Evolutionary conservation across 495 filamentous ascomycete species (phyloP).

Genomic region (Talaromyces thailandensis): DNA sequence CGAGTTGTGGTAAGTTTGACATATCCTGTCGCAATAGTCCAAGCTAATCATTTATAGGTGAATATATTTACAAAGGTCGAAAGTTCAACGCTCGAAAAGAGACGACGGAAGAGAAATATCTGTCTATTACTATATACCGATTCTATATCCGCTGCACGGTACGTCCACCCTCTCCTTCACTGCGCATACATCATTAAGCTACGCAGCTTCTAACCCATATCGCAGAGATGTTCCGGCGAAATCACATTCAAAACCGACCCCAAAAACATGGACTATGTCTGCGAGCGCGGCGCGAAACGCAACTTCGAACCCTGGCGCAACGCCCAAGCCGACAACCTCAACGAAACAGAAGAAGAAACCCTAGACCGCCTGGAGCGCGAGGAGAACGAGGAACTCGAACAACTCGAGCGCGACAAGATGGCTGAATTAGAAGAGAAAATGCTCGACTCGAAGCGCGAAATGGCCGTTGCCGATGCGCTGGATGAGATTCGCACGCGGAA

Average conservation of each 20-base stretch:
- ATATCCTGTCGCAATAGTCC: background rate
- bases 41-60: slow-evolving; percentile 19
- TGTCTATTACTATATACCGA: slow-evolving; percentile 78
- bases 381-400: slow-evolving; percentile 46
- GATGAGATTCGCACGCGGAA: slow-evolving; percentile 92
- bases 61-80: slow-evolving; percentile 93
- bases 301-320: slow-evolving; percentile 90
- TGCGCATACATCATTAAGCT: background rate
- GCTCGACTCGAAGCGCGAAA: slow-evolving; percentile 88
- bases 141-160: slow-evolving; percentile 95
- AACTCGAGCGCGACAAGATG: slow-evolving; percentile 62
- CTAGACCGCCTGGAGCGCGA: slow-evolving; percentile 77
- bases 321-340: slow-evolving; percentile 35
- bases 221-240: slow-evolving; percentile 61
- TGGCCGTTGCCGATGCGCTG: slow-evolving; percentile 92
- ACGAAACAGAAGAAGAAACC: slow-evolving; percentile 79
- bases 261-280: slow-evolving; percentile 85
- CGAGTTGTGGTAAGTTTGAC: slow-evolving; percentile 53
- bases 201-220: background rate
- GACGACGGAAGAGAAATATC: slow-evolving; percentile 85
- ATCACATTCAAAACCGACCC: slow-evolving; percentile 96
- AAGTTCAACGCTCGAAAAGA: slow-evolving; percentile 98
- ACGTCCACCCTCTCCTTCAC: slow-evolving; percentile 32
- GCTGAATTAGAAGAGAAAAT: slow-evolving; percentile 75
- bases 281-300: slow-evolving; percentile 77